phyloP scores from a whole-genome alignment of 1,284 basidiomycete genomes.

The Irpex sp. region DNA sequence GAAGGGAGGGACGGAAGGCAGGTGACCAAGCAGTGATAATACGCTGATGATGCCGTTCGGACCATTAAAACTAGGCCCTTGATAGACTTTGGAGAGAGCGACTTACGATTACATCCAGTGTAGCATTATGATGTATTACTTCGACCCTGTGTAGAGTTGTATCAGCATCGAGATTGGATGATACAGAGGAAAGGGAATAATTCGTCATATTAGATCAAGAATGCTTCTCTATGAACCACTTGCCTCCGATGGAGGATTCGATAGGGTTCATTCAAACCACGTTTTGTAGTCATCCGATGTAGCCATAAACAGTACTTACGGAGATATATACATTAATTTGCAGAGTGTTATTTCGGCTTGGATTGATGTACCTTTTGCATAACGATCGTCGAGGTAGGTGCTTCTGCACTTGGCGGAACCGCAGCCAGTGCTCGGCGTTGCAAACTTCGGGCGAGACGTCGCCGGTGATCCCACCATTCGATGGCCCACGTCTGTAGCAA shows the following conservation, averaged over 20 bases:
- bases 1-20: constrained; percentile 52
- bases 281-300: constrained; percentile 59
- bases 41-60: not conserved
- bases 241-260: constrained; percentile 25
- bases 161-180: not conserved
- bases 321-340: not conserved
- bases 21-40: constrained; percentile 18
- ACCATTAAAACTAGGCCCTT: not conserved
- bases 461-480: constrained; percentile 55
- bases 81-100: not conserved
- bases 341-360: not conserved
- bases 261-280: constrained; percentile 68
- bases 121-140: not conserved
- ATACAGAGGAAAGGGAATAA: not conserved
- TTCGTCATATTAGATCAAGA: constrained; percentile 89
- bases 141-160: not conserved
- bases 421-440: constrained; percentile 16
- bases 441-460: constrained; percentile 28
- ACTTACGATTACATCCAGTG: not conserved
- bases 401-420: not conserved
- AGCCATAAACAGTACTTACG: constrained; percentile 5
- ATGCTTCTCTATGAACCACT: constrained; percentile 50
- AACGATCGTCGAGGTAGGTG: not conserved
- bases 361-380: not conserved
- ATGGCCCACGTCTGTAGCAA: constrained; percentile 77